Conservation (phyloP, 2,329 filamentous ascomycete genomes). For the Ascochyta pisi region DNA sequence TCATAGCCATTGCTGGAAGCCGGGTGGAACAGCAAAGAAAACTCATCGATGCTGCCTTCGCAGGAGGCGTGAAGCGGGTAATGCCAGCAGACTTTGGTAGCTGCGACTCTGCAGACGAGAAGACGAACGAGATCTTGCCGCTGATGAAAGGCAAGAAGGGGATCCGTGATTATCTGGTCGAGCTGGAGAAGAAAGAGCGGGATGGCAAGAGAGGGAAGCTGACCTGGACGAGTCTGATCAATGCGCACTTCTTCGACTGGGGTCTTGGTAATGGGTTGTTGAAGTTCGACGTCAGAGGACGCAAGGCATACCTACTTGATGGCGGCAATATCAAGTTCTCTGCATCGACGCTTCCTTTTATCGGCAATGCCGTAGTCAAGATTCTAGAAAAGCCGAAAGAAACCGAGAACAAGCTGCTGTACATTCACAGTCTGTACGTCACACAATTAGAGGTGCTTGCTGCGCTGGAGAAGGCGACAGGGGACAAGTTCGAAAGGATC, state of each 20-base stretch:
- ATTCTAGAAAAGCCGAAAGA: slow-evolving; percentile 55
- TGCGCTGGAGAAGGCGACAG: slow-evolving; percentile 62
- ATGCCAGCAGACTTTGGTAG: slow-evolving; percentile 67
- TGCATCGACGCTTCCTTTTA: slow-evolving; percentile 59
- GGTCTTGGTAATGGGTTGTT: slow-evolving; percentile 58
- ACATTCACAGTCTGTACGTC: slow-evolving; percentile 64
- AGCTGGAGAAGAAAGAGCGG: slow-evolving; percentile 54
- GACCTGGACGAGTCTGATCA: slow-evolving; percentile 67
- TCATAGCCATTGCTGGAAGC: slow-evolving; percentile 58
- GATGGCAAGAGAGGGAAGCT: slow-evolving; percentile 48
- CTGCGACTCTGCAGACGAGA: slow-evolving; percentile 52
- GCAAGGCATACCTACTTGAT: slow-evolving; percentile 64
- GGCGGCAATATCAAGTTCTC: slow-evolving; percentile 63
- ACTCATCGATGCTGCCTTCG: slow-evolving; percentile 65
- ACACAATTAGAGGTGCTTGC: slow-evolving; percentile 66
- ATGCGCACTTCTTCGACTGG: slow-evolving; percentile 69
- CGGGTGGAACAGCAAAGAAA: slow-evolving; percentile 55
- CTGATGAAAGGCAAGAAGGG: slow-evolving; percentile 60
- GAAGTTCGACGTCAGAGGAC: slow-evolving; percentile 60
- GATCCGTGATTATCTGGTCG: slow-evolving; percentile 53
- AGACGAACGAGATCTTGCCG: slow-evolving; percentile 55
- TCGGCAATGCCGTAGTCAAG: slow-evolving; percentile 61
- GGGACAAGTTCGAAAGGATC: slow-evolving; percentile 58
- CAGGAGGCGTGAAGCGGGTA: slow-evolving; percentile 65
- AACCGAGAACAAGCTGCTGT: slow-evolving; percentile 65